phyloP scores from a whole-genome alignment of 2,329 filamentous ascomycete species.

The Sporothrix brunneoviolacea region DNA sequence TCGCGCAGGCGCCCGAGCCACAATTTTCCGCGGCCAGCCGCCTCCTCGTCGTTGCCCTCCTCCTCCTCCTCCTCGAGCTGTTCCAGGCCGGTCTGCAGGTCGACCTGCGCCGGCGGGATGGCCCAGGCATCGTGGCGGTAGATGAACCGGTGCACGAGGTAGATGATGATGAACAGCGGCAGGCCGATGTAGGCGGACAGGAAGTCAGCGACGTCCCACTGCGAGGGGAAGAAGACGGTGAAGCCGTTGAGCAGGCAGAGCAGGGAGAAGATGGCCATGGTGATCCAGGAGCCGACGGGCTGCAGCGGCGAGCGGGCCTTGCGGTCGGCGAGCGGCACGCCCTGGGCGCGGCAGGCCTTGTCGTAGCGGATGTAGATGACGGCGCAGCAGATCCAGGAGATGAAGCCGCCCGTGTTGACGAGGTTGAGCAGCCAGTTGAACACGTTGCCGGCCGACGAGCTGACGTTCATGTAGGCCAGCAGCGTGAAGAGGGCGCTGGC shows the following conservation, averaged over 20 bases:
- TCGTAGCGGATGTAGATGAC: conserved; percentile 33
- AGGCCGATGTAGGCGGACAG: conserved; percentile 48
- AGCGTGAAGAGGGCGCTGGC: conserved; percentile 29
- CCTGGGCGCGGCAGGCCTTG: conserved; percentile 30
- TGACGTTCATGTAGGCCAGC: conserved; percentile 35
- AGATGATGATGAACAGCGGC: conserved; percentile 29
- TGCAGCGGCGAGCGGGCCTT: conserved; percentile 29
- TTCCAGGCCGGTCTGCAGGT: background rate
- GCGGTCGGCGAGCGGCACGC: conserved; percentile 31
- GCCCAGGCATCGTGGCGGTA: background rate
- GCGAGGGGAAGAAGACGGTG: conserved; percentile 40
- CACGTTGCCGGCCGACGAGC: conserved; percentile 26
- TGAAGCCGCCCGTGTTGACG: conserved; percentile 34
- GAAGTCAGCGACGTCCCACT: conserved; percentile 48
- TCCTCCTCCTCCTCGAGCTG: background rate
- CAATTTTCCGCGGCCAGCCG: too few species aligned
- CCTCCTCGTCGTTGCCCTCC: too few species aligned
- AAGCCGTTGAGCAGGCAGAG: conserved; percentile 15
- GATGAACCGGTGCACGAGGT: conserved; percentile 3
- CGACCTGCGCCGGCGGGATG: background rate
- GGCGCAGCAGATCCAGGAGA: conserved; percentile 36
- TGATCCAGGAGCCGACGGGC: conserved; percentile 31
- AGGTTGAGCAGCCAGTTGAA: conserved; percentile 37
- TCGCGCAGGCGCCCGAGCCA: too few species aligned
- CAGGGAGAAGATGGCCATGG: conserved; percentile 13